Evolutionary conservation across 768 basidiomycete species (phyloP), one percentile per base, ranked within the genome.

Genomic region (Pholiota conissans): DNA sequence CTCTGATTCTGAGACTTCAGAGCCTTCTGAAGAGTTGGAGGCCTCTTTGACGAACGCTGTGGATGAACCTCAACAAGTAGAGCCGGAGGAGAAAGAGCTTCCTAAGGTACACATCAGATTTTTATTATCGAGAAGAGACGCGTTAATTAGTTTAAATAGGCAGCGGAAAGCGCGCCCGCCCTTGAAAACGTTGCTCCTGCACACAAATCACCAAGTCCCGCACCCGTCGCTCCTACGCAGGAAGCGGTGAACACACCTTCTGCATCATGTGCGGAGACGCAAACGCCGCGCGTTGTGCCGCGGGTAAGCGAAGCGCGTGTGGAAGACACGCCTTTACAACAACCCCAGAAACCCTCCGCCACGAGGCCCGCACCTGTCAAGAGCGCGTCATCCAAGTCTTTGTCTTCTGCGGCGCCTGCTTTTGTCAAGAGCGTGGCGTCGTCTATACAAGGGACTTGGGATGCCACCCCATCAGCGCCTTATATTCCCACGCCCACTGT

Each of bases 401-500:
- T 49, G 22, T 58, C 51, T 16, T 55, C 57, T n/a, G n/a, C n/a
- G 39, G 46, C 55, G n/a, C 54, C 61, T 9, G 52, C 55, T 11
- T 22, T 49, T 47, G 54, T 56, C 39, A 42, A 32, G 42, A 51
- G 50, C 32, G 42, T 37, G 47, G 22, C 20, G 13, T 18, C 57
- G n/a, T 52, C 49, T 3, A 29, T 46, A 9, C 30, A 39, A 30
- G 47, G 28, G 3, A 49, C 55, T 18, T 49, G 49, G 47, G 49
- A 49, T 14, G 27, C 52, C 18, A 22, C 34, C 6, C 47, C 22
- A 32, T 34, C 47, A 37, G 35, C 47, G n/a, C 55, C 55, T 5
- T 75, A 75, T 79, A 75, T 79, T 30, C 63, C 76, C 46, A 56
- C 55, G 39, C 50, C 56, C 1, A 57, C 50, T 13, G 29, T 46